Evolutionary conservation across 2,329 filamentous ascomycete species (phyloP), one percentile per base, ranked within the genome.

Genomic region (Fusarium marasasianum): DNA sequence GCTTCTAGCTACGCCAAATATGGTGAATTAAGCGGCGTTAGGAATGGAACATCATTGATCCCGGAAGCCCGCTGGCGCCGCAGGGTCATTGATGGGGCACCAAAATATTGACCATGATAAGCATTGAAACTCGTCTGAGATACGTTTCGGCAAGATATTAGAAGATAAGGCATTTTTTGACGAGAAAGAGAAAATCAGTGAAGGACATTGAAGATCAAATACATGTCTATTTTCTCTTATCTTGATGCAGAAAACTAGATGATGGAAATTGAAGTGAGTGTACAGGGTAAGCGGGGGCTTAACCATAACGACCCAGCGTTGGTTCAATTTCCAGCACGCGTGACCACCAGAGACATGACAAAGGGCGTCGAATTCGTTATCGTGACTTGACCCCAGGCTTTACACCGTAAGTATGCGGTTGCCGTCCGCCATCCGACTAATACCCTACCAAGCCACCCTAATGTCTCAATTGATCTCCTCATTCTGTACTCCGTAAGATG

Each of bases 71-170:
- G 55, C 8, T 33, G 24, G 31, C 29, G 38, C 20, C 20, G 7
- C 8, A 14, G 1, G 0, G 2, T 41, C 8, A n/a, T 41, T 2
- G 3, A 29, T 3, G 4, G 3, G 0, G 4, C 3, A 0, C 1
- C 1, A 3, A 38, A 3, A 7, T 17, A 3, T 2, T 5, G 2
- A 38, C 18, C 4, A 5, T 17, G 20, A 17, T 38, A 22, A n/a
- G 7, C 15, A 0, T 29, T 4, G 1, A 2, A 29, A n/a, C 14
- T 4, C 20, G 8, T 8, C 35, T 14, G 14, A 29, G 5, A 40
- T 29, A 10, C 6, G 12, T 17, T 8, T 13, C 1, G 0, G 8
- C 4, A 13, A 5, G 15, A 8, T 3, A 3, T 5, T 6, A 12
- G 3, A 22, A 11, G 2, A 1, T 1, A 12, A 35, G 17, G 4